phyloP scores from a whole-genome alignment of 768 basidiomycete species.

The Phallus indusiatus region DNA sequence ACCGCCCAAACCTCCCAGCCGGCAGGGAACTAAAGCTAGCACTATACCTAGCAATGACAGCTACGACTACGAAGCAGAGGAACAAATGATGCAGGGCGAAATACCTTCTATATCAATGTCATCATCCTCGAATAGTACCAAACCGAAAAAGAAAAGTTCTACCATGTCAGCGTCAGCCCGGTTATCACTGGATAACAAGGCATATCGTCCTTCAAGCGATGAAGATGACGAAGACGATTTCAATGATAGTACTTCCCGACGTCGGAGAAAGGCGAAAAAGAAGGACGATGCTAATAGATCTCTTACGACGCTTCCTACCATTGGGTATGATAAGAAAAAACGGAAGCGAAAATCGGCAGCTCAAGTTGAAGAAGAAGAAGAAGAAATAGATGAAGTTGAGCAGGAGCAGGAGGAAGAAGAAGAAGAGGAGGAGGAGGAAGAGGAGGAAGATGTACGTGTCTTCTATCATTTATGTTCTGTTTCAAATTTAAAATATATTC shows the following conservation, averaged over 20 bases:
- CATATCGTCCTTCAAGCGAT: slow-evolving; percentile 65
- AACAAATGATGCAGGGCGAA: slow-evolving; percentile 26
- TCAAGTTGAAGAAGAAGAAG: slow-evolving; percentile 36
- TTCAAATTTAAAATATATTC: slow-evolving; percentile 4
- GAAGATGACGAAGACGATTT: slow-evolving; percentile 55
- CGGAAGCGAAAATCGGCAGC: slow-evolving; percentile 37
- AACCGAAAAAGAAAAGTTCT: slow-evolving; percentile 29
- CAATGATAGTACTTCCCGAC: slow-evolving; percentile 42
- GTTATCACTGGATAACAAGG: slow-evolving; percentile 73
- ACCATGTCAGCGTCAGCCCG: slow-evolving; percentile 24
- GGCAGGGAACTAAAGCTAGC: slow-evolving; percentile 4
- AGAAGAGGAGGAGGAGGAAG: slow-evolving; percentile 34
- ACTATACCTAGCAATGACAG: slow-evolving; percentile 28
- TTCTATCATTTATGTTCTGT: background rate
- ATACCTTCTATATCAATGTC: slow-evolving; percentile 6
- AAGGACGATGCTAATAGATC: slow-evolving; percentile 42
- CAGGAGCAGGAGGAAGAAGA: slow-evolving; percentile 31
- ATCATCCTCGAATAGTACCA: slow-evolving; percentile 12
- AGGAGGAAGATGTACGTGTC: slow-evolving; percentile 34
- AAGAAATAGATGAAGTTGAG: slow-evolving; percentile 34
- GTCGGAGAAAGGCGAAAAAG: slow-evolving; percentile 40
- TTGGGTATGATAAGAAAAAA: slow-evolving; percentile 52
- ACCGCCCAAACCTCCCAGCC: slow-evolving; percentile 26
- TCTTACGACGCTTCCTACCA: slow-evolving; percentile 57
- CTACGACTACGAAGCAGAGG: slow-evolving; percentile 75